A percentile compares a stretch with the other conserved stretches of the same genome.
These are phyloP conservation scores for Pleurotus citrinopileatus DNA, from an alignment of 768 basidiomycete species.

Conservation along the genomic window DNA sequence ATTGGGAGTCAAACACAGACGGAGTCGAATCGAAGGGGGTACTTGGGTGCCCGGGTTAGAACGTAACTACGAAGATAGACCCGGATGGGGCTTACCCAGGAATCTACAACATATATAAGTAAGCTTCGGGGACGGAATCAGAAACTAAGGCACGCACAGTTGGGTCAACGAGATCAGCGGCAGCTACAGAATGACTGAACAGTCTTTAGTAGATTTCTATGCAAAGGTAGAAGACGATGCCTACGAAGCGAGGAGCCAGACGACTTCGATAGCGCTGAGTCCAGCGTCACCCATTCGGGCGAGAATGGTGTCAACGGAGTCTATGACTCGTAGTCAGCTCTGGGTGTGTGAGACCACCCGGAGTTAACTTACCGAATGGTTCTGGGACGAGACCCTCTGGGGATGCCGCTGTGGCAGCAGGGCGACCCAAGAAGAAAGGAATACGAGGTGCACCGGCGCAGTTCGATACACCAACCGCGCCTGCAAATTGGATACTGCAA, in stretches of 20 bases:
- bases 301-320: conserved; percentile 18
- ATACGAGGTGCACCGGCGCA: conserved; percentile 32
- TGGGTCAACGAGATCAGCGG: conserved; percentile 18
- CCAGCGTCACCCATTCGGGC: conserved; percentile 15
- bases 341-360: neutral
- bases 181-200: conserved; percentile 17
- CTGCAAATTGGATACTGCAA: conserved; percentile 33
- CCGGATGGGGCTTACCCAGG: conserved; percentile 8
- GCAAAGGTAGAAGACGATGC: neutral
- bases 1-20: conserved; percentile 26
- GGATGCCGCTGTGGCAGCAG: conserved; percentile 14
- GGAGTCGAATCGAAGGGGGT: conserved; percentile 33
- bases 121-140: too few species aligned
- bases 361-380: conserved; percentile 15
- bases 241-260: conserved; percentile 19
- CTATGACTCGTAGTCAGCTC: neutral
- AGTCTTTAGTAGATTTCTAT: neutral
- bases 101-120: conserved; percentile 14
- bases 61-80: neutral
- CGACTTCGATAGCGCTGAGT: conserved; percentile 11
- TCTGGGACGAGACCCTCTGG: conserved; percentile 20
- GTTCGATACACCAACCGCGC: conserved; percentile 29
- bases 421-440: conserved; percentile 24
- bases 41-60: conserved; percentile 6
- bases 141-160: conserved; percentile 9